These are phyloP conservation scores for Ceratobasidium sp. DNA, from an alignment of 1,284 basidiomycete genomes.

Conservation along the genomic window DNA sequence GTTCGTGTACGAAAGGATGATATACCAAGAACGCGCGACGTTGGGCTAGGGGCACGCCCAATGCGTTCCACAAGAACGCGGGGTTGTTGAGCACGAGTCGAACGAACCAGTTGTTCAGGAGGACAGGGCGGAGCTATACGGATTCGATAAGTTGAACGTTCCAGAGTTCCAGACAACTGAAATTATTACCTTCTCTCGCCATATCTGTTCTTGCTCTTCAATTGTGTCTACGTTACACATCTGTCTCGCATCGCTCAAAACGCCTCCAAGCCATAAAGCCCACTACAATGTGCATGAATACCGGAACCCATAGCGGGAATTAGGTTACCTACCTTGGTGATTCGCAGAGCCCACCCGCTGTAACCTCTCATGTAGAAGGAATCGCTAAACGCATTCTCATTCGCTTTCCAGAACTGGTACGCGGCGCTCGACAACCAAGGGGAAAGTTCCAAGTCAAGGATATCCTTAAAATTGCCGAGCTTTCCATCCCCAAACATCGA, in stretches of 20 bases:
- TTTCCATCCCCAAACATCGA: slow-evolving; percentile 78
- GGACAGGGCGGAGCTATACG: slow-evolving; percentile 68
- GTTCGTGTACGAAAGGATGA: not conserved
- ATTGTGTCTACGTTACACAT: slow-evolving; percentile 71
- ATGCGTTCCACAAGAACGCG: slow-evolving; percentile 82
- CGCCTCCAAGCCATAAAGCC: slow-evolving; percentile 74
- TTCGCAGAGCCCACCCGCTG: slow-evolving; percentile 76
- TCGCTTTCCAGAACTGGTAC: slow-evolving; percentile 83
- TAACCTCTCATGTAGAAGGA: slow-evolving; percentile 84
- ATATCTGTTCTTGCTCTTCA: slow-evolving; percentile 75
- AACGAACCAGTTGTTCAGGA: slow-evolving; percentile 73
- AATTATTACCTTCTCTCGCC: slow-evolving; percentile 64
- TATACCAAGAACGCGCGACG: slow-evolving; percentile 67
- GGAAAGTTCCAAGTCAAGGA: slow-evolving; percentile 77
- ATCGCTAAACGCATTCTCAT: slow-evolving; percentile 72
- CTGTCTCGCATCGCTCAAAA: slow-evolving; percentile 67
- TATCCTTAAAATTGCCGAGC: slow-evolving; percentile 71
- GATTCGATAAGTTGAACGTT: not conserved
- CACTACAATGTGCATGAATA: slow-evolving; percentile 59
- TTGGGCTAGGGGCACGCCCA: slow-evolving; percentile 85
- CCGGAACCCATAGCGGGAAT: not conserved
- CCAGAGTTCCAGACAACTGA: slow-evolving; percentile 54
- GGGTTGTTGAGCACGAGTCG: slow-evolving; percentile 73
- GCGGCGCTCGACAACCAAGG: slow-evolving; percentile 81
- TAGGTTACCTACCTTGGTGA: slow-evolving; percentile 54